These are phyloP conservation scores for Pogostemon cablin DNA, from an alignment of 257 asterid species.

Conservation along the genomic window DNA sequence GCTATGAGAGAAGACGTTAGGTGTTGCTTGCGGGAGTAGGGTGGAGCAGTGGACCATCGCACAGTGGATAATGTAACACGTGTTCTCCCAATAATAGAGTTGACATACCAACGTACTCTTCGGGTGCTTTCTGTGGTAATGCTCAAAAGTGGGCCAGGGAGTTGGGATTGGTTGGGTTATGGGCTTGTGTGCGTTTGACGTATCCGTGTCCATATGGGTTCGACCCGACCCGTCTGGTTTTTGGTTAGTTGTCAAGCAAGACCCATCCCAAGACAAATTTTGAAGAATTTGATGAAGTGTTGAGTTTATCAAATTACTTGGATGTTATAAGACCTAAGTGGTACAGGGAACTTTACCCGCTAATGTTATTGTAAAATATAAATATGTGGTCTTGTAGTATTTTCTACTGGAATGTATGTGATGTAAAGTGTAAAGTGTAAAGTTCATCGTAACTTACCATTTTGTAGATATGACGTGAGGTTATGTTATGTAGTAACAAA, in stretches of 20 bases:
- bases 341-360: too few relatives aligned
- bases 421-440: too few relatives aligned
- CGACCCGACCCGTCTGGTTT: background rate
- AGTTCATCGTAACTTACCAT: too few relatives aligned
- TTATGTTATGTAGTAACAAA: too few relatives aligned
- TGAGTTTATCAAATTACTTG: too few relatives aligned
- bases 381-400: too few relatives aligned
- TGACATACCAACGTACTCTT: background rate
- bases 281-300: too few relatives aligned
- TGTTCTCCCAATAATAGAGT: background rate
- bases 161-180: background rate
- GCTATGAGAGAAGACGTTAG: background rate
- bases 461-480: too few relatives aligned
- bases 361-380: too few relatives aligned
- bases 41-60: background rate
- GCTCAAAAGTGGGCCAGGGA: slow-evolving; percentile 21
- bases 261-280: too few relatives aligned
- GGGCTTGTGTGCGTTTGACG: background rate
- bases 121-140: slow-evolving; percentile 12
- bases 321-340: too few relatives aligned
- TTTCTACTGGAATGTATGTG: too few relatives aligned
- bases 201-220: background rate
- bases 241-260: background rate
- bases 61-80: slow-evolving; percentile 26
- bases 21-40: background rate